Evolutionary conservation across 139 green algal species (phyloP), one percentile per base, ranked within the genome.

Genomic region (Deuterostichococcus epilithicus): DNA sequence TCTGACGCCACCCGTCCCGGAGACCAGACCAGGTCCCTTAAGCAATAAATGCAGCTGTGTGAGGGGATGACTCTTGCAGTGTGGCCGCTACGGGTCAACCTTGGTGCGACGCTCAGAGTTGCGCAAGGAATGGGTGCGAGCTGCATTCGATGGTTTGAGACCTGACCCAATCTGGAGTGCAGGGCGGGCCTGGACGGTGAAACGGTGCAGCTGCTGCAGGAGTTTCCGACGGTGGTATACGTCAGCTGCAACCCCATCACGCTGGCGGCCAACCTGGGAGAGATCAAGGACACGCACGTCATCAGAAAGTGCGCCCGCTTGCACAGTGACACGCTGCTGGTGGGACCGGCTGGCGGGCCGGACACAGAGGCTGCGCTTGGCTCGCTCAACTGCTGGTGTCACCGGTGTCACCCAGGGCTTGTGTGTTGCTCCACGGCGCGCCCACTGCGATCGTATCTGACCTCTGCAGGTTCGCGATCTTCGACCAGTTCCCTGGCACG

Each of bases 401-500:
- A 13, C 8, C 8, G 42, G 26, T 63, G 52, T 30, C 26, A 20
- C 52, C 13, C 20, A 3, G 10, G 5, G 52, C 52, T 30, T 25
- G 13, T 63, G 20, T n/a, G n/a, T n/a, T n/a, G n/a, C 63, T 65
- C 44, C 60, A 85, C 73, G 75, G 84, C 15, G 33, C 36, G 36
- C 72, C 66, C 20, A 67, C 91, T 5, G 68, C 72, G 6, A 70
- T 81, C 36, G 87, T 84, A 36, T 91, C 94, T 80, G 44, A 83
- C 34, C 80, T 95, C n/a, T 52, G 82, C 67, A 79, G 83, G 22
- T 94, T 97, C 84, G 94, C 94, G 0, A 75, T 96, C 15, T 98
- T 98, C 85, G 94, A 98, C 76, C 91, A 98, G 83, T 98, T 98
- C 75, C 94, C 94, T 0, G 97, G 94, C 82, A 97, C 93, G 0